Base-by-base conservation (phyloP, 257 asterid genomes). In the Capsicum pubescens region DNA sequence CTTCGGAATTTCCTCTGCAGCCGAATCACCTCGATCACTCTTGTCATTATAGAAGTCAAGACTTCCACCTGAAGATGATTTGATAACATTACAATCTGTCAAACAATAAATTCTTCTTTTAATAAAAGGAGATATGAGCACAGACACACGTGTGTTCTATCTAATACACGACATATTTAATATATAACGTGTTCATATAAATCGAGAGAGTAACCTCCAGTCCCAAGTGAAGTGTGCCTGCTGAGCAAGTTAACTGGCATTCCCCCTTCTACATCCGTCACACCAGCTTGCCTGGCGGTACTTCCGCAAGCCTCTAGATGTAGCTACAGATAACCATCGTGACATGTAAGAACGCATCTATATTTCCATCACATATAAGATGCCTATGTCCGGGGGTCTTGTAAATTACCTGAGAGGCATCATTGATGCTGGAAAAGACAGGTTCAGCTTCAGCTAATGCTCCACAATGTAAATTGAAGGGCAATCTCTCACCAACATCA, bases 361-460 rank as follows among this genome's bases (percentile, higher is more conserved):
- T 8, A 74, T 21, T 19, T 21, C 61, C 61, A 74, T 14, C 19
- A 74, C 60, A 74, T 50, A 21, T 13, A 21, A 74, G 46, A 50
- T 74, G 60, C 10, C 77, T 36, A 12, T 0, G 35, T n/a, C 10
- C 46, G 21, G 48, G 32, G 46, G 50, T 74, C 61, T 50, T 46
- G n/a, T 69, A 76, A 57, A 79, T 86, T 89, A 95, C 94, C 97
- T 88, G 94, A 67, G 95, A 87, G 85, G 35, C 85, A 10, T 87
- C 93, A 77, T 84, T 88, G 63, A 81, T 87, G 66, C 84, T 85
- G 56, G 96, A 55, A 85, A 85, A 83, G 71, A 86, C 87, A 19
- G 90, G 67, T 39, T 88, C 91, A 46, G 86, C 87, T 74, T 87
- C 87, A 26, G 2, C 32, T 26, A 26, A 26, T 26, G 32, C 32